Percentiles rank a stretch among this genome's conserved stretches.
Conservation (phyloP, 2,329 filamentous ascomycete genomes). For the Ophiostoma angusticollis region DNA sequence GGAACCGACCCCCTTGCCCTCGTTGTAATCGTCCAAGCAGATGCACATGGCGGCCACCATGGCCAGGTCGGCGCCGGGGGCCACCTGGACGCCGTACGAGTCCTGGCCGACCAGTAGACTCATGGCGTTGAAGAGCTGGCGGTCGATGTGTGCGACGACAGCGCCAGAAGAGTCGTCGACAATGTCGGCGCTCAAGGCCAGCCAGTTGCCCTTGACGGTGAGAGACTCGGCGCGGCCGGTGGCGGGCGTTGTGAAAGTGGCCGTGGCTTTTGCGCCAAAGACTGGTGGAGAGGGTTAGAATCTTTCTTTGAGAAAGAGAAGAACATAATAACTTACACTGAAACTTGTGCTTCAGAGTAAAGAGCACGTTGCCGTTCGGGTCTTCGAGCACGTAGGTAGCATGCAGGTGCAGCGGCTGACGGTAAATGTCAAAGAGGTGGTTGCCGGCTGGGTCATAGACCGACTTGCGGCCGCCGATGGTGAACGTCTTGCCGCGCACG, state of each 20-base stretch:
- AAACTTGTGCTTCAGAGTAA: constrained; percentile 44
- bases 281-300: constrained; percentile 25
- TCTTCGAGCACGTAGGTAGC: constrained; percentile 38
- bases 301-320: too few relatives aligned
- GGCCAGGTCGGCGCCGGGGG: constrained; percentile 52
- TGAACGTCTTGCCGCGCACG: constrained; percentile 41
- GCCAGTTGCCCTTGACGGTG: constrained; percentile 48
- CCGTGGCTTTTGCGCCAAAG: constrained; percentile 39
- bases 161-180: constrained; percentile 34
- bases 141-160: constrained; percentile 44
- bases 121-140: constrained; percentile 43
- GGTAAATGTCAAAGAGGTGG: constrained; percentile 45
- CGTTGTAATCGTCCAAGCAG: constrained; percentile 53
- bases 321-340: constrained; percentile 25
- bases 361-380: constrained; percentile 31
- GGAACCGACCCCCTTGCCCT: constrained; percentile 22
- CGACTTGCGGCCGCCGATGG: constrained; percentile 41
- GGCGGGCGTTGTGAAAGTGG: constrained; percentile 39
- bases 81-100: constrained; percentile 51
- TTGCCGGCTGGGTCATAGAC: constrained; percentile 39
- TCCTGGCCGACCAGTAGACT: constrained; percentile 49
- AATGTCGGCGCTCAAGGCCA: constrained; percentile 45
- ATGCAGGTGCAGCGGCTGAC: constrained; percentile 38
- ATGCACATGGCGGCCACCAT: constrained; percentile 55
- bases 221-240: constrained; percentile 33